These are phyloP conservation scores for Saraca asoca DNA, from an alignment of 331 rosid species.

Conservation along the genomic window DNA sequence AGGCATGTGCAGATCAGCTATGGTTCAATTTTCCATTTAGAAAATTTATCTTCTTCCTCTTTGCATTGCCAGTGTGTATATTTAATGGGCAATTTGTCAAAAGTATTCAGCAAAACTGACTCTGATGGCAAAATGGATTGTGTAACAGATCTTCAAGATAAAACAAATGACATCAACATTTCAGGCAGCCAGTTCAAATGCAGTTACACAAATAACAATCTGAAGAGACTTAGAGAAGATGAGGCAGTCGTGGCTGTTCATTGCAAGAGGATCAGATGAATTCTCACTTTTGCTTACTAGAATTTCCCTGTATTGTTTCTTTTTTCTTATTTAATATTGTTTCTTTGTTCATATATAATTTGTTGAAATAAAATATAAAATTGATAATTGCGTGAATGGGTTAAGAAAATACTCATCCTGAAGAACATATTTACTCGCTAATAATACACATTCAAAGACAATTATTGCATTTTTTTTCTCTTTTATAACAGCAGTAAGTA, in stretches of 20 bases:
- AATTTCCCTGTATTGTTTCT: neutral
- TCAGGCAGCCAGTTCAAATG: conserved; percentile 43
- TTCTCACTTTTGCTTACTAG: neutral
- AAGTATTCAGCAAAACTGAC: neutral
- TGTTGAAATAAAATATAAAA: neutral
- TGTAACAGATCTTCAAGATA: conserved; percentile 37
- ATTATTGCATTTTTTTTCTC: no score
- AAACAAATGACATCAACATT: conserved; percentile 23
- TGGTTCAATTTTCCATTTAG: neutral
- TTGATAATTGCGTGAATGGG: no score
- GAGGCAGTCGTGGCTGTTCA: conserved; percentile 48
- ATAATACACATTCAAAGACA: no score
- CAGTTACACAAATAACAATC: conserved; percentile 42
- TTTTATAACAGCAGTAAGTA: no score
- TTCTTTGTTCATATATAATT: neutral
- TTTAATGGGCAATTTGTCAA: neutral
- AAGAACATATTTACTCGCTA: no score
- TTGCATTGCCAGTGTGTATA: neutral
- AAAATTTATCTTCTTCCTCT: neutral
- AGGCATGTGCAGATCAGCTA: conserved; percentile 50
- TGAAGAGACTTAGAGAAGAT: conserved; percentile 59
- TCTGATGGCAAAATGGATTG: neutral
- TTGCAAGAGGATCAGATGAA: conserved; percentile 57
- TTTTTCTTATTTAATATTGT: neutral
- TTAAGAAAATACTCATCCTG: no score